Conservation (phyloP, 1,139 yeast species). For the Blastobotrys serpentis region DNA sequence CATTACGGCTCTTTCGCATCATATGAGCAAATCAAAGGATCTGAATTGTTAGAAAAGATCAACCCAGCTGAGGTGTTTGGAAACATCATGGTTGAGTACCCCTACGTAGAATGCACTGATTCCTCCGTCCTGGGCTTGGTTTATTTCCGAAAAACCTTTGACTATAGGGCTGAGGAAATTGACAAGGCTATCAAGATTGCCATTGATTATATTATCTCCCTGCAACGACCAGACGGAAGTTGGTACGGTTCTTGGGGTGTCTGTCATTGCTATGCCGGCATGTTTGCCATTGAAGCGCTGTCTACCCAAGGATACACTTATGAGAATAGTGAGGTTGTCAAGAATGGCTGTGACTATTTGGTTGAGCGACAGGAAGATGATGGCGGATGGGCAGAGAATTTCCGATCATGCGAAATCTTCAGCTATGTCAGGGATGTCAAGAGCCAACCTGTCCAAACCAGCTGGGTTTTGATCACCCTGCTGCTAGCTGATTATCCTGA, state of each 20-base stretch:
- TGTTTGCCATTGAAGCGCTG: constrained; percentile 96
- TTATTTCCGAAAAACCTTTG: constrained; percentile 62
- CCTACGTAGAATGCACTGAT: constrained; percentile 97
- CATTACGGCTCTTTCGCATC: constrained; percentile 93
- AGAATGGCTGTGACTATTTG: constrained; percentile 81
- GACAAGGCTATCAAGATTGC: constrained; percentile 69
- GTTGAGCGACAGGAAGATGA: constrained; percentile 72
- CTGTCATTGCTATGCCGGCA: constrained; percentile 92
- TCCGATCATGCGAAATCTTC: constrained; percentile 70
- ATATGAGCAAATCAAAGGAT: constrained; percentile 82
- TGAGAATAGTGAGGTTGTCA: constrained; percentile 58
- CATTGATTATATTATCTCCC: constrained; percentile 63
- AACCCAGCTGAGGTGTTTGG: constrained; percentile 99
- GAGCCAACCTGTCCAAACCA: constrained; percentile 82
- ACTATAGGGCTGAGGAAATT: constrained; percentile 67
- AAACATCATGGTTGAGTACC: constrained; percentile 98
- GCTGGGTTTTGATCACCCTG: constrained; percentile 89
- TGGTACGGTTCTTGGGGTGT: constrained; percentile 99
- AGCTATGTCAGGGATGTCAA: constrained; percentile 64
- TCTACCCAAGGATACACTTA: constrained; percentile 66
- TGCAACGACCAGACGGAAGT: constrained; percentile 79
- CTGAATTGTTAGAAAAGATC: constrained; percentile 68
- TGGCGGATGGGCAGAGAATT: constrained; percentile 95
- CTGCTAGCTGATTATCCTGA: constrained; percentile 81
- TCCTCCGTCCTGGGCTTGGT: constrained; percentile 87